phyloP scores from a whole-genome alignment of 177 flowering plant species.

The Vitis hybrid region DNA sequence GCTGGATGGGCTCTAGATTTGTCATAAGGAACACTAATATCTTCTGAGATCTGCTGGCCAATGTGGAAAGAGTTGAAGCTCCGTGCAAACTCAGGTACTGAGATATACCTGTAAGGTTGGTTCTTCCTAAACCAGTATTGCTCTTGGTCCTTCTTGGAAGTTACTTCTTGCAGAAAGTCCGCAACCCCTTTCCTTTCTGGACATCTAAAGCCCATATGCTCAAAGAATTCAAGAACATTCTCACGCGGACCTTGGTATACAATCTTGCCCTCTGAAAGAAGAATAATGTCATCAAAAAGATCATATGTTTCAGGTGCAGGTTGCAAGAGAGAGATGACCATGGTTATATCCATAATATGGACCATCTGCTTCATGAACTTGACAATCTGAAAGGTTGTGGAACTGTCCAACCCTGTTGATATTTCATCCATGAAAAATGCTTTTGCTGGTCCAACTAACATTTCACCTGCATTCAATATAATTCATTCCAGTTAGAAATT shows the following conservation, averaged over 20 bases:
- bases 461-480: constrained; percentile 48
- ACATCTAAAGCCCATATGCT: constrained; percentile 57
- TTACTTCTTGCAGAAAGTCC: constrained; percentile 72
- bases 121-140: constrained; percentile 57
- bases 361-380: constrained; percentile 65
- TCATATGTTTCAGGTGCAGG: constrained; percentile 71
- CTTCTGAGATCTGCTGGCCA: constrained; percentile 41
- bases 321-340: constrained; percentile 67
- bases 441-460: constrained; percentile 74
- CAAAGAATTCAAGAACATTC: constrained; percentile 57
- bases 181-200: constrained; percentile 74
- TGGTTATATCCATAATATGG: constrained; percentile 62
- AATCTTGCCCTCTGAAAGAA: constrained; percentile 62
- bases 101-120: constrained; percentile 39
- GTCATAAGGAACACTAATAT: constrained; percentile 51
- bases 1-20: constrained; percentile 56
- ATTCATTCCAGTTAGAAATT: neutral
- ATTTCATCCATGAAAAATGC: constrained; percentile 78
- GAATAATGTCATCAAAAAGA: constrained; percentile 62
- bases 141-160: constrained; percentile 64
- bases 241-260: constrained; percentile 70
- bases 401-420: constrained; percentile 73
- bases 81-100: constrained; percentile 42
- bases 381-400: constrained; percentile 66
- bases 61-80: constrained; percentile 39